Conservation (phyloP, 148 eudicot genomes). For the Suaeda aralocaspica region DNA sequence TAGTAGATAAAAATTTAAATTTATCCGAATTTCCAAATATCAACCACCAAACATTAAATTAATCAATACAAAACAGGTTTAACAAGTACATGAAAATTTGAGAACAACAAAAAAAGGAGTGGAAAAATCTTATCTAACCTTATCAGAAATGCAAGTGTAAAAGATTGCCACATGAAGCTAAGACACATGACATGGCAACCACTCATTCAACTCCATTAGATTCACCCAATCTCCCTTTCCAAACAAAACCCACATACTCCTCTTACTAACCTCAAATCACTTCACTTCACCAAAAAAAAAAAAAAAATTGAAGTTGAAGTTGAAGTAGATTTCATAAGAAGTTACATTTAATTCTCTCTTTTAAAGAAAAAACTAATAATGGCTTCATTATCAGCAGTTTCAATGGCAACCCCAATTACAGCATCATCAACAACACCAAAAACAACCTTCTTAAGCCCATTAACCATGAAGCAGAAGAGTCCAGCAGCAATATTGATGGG, state of each 20-base stretch:
- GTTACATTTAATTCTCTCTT: not conserved
- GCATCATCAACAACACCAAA: conserved; percentile 16
- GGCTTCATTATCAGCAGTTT: conserved; percentile 42
- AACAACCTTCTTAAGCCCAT: conserved; percentile 41
- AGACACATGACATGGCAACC: conserved; percentile 30
- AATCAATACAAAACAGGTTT: too few species aligned
- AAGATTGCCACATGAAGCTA: conserved; percentile 27
- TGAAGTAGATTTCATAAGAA: not conserved
- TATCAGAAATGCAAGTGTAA: conserved; percentile 16
- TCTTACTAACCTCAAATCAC: not conserved
- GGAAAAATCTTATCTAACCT: conserved; percentile 31
- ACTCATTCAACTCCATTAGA: conserved; percentile 23
- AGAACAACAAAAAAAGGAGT: not conserved
- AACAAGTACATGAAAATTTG: too few species aligned
- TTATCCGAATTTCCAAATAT: too few species aligned
- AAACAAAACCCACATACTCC: too few species aligned
- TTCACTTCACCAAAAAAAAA: not conserved
- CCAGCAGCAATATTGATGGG: not conserved
- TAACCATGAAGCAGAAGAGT: conserved; percentile 23
- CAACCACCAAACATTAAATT: too few species aligned
- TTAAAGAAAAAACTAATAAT: conserved; percentile 13
- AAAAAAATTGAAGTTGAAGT: conserved; percentile 2
- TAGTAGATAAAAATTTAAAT: too few species aligned
- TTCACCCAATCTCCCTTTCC: conserved; percentile 32
- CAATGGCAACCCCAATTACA: conserved; percentile 43